Base-by-base conservation (phyloP, 2,329 filamentous ascomycete species). In the Fusarium verticillioides region DNA sequence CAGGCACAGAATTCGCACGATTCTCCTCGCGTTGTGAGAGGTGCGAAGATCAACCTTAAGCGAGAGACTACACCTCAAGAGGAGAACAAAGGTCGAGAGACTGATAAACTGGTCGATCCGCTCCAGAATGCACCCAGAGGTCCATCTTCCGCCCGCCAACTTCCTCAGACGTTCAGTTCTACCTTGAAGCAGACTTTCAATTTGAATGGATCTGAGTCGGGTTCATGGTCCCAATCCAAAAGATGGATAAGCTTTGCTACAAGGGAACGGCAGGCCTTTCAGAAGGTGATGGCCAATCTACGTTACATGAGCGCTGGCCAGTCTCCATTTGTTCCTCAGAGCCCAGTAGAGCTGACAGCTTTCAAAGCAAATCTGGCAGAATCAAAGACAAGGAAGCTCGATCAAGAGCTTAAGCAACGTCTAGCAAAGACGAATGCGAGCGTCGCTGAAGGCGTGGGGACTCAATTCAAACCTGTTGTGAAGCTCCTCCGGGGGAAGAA, bases 181-280 rank as follows among this genome's bases (percentile, higher is more conserved):
- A 62, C 46, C 18, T 34, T 59, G 23, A 73, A 72, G 36, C 54
- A 56, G 21, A 46, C 56, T 26, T 39, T 52, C 16, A 49, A 43
- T 18, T 23, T 72, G 19, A 32, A 34, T 13, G 49, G 47, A 12
- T 36, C 65, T 23, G 69, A 80, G 12, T 46, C 75, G 32, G 81
- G 78, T 36, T 76, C 77, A 26, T 84, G 82, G 82, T 79, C 82
- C 19, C 81, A 83, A 40, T 84, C 83, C 53, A 83, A 79, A 70
- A 78, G 79, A 59, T 85, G 83, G 83, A 75, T 79, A n/a, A 84
- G 82, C 69, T 66, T 77, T 15, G 77, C 79, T 43, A 79, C 79
- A 26, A 78, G 77, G 46, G 81, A 82, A 54, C 78, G 79, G n/a
- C 76, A 71, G 36, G 76, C 69, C 9, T 84, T 82, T 62, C 75